These are phyloP conservation scores for Balansia obtecta DNA, from an alignment of 2,329 filamentous ascomycete species.

Conservation along the genomic window DNA sequence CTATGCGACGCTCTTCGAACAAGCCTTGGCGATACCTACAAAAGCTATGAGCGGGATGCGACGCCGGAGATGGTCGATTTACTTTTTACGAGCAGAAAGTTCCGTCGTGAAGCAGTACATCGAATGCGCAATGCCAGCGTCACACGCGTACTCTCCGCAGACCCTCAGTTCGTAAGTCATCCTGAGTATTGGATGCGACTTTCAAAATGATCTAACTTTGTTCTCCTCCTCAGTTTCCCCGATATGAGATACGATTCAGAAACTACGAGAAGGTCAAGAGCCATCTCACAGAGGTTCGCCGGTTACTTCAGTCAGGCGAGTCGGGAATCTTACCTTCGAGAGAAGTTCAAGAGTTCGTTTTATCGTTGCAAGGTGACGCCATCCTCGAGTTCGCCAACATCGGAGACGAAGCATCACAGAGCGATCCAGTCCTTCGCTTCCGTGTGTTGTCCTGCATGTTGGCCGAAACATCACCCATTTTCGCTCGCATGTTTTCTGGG, in stretches of 20 bases:
- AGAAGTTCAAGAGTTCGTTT: slow-evolving; percentile 27
- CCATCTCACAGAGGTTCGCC: slow-evolving; percentile 26
- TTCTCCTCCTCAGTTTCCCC: slow-evolving; percentile 22
- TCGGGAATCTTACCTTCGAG: slow-evolving; percentile 28
- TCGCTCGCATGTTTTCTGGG: slow-evolving; percentile 33
- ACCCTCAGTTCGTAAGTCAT: slow-evolving; percentile 28
- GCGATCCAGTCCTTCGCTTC: slow-evolving; percentile 32
- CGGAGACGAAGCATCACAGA: slow-evolving; percentile 16
- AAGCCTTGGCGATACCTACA: slow-evolving; percentile 33
- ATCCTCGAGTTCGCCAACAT: slow-evolving; percentile 40
- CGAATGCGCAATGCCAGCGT: slow-evolving; percentile 35
- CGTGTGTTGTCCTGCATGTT: slow-evolving; percentile 38
- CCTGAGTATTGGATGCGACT: too few species aligned
- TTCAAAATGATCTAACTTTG: neutral
- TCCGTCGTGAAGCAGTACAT: slow-evolving; percentile 29
- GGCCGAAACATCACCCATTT: slow-evolving; percentile 38
- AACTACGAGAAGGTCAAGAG: slow-evolving; percentile 32
- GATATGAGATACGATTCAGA: slow-evolving; percentile 34
- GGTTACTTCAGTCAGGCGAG: slow-evolving; percentile 28
- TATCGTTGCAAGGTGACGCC: slow-evolving; percentile 33
- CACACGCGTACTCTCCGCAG: slow-evolving; percentile 28
- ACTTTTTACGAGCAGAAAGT: slow-evolving; percentile 28
- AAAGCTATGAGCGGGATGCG: slow-evolving; percentile 30
- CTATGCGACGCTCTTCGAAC: slow-evolving; percentile 28
- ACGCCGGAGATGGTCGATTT: slow-evolving; percentile 29